These are phyloP conservation scores for Syncephalis fuscata DNA, from an alignment of 371 early-diverging fungal genomes.

Conservation along the genomic window DNA sequence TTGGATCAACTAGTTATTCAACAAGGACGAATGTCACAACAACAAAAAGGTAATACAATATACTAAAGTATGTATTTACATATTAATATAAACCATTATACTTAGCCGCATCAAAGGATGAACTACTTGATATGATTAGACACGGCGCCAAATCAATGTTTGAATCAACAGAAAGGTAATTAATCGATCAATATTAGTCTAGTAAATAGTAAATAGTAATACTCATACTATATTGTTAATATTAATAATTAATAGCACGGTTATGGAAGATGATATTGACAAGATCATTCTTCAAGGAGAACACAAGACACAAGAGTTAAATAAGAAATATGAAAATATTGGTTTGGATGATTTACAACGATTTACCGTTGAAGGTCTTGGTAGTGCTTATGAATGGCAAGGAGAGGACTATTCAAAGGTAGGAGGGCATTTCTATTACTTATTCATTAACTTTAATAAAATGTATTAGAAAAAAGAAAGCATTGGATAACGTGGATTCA, in stretches of 20 bases:
- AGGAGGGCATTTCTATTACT: not conserved
- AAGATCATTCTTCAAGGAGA: slow-evolving; percentile 73
- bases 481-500: slow-evolving; percentile 48
- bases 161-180: not conserved
- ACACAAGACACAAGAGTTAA: slow-evolving; percentile 81
- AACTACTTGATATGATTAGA: slow-evolving; percentile 68
- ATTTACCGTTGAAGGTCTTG: slow-evolving; percentile 45
- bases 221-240: not conserved
- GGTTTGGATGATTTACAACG: slow-evolving; percentile 82
- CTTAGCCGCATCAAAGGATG: slow-evolving; percentile 46
- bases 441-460: not conserved
- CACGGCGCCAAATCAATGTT: slow-evolving; percentile 3
- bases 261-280: slow-evolving; percentile 69
- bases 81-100: too few relatives aligned
- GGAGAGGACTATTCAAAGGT: slow-evolving; percentile 61
- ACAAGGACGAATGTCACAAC: slow-evolving; percentile 29
- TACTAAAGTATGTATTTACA: not conserved
- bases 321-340: slow-evolving; percentile 69
- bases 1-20: slow-evolving; percentile 98
- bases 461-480: not conserved
- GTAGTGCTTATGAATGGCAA: slow-evolving; percentile 85
- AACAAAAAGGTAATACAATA: slow-evolving; percentile 15
- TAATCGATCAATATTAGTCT: too few relatives aligned
- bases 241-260: slow-evolving; percentile 9
- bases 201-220: not conserved